Percentiles rank a stretch among this genome's conserved stretches.
Conservation (phyloP, 225 moss, liverwort and hornwort genomes). For the Thuidium tamariscinum region DNA sequence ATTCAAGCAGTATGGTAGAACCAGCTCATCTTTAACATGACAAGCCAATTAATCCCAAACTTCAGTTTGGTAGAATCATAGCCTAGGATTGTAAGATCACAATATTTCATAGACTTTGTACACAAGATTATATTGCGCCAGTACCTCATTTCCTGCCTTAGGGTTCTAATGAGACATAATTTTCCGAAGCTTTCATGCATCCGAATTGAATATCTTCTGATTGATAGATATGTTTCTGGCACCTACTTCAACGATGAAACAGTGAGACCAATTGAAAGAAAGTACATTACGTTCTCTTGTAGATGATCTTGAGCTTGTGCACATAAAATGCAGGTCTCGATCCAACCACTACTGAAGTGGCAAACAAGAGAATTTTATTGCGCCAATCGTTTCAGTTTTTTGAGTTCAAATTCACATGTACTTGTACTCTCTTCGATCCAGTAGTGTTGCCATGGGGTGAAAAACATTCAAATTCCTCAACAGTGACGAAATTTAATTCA, state of each 20-base stretch:
- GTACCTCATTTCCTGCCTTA: neutral
- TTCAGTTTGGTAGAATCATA: neutral
- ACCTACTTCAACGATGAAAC: neutral
- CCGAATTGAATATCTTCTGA: neutral
- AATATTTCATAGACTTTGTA: neutral
- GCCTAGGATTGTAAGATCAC: neutral
- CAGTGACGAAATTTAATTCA: neutral
- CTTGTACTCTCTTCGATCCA: neutral
- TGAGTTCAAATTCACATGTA: neutral
- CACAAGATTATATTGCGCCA: neutral
- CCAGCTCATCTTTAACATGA: neutral
- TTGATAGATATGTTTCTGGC: neutral
- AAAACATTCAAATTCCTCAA: neutral
- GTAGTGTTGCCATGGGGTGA: too few species aligned
- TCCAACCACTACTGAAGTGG: neutral
- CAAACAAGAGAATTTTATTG: neutral
- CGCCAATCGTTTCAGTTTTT: neutral
- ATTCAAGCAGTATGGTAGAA: neutral
- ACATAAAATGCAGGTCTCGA: neutral
- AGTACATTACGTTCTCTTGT: neutral
- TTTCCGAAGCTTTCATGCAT: neutral
- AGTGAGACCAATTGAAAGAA: neutral
- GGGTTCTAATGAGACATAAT: neutral
- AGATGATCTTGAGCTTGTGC: neutral
- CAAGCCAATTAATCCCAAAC: neutral